Percentiles rank a stretch among this genome's conserved stretches.
These are phyloP conservation scores for Aspergillus ostianus DNA, from an alignment of 495 filamentous ascomycete species.

Conservation along the genomic window DNA sequence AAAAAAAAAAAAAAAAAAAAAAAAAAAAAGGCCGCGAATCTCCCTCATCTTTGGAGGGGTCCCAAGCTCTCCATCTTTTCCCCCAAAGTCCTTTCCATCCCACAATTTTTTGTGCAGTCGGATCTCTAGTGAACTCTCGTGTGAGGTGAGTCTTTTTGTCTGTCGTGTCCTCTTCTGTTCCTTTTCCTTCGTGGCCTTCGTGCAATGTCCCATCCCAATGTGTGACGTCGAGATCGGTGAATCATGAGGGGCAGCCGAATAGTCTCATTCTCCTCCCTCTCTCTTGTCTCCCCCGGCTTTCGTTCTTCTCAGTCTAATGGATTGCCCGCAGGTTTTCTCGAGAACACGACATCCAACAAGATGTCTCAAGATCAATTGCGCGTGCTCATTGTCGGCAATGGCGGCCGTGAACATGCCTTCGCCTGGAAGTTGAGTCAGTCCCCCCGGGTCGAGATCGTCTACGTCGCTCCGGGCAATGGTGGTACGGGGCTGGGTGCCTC, in stretches of 20 bases:
- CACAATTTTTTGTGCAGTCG: constrained; percentile 20
- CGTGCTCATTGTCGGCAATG: constrained; percentile 87
- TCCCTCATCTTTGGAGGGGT: neutral
- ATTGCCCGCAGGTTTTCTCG: constrained; percentile 27
- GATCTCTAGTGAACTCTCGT: constrained; percentile 30
- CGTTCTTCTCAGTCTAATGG: constrained; percentile 2
- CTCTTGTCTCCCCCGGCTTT: neutral
- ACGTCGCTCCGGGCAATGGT: constrained; percentile 73
- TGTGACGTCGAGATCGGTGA: neutral
- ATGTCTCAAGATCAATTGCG: constrained; percentile 50
- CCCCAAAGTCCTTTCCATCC: constrained; percentile 2
- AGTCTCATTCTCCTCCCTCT: neutral
- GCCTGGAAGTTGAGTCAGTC: constrained; percentile 94
- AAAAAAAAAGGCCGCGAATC: constrained; percentile 1
- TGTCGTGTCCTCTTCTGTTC: constrained; percentile 6
- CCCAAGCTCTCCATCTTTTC: constrained; percentile 3
- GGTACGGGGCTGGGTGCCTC: constrained; percentile 67
- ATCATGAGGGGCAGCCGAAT: neutral
- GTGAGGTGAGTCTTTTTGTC: constrained; percentile 31
- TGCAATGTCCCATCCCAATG: neutral
- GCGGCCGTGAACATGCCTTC: constrained; percentile 90
- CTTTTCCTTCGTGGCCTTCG: neutral
- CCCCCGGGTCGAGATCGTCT: constrained; percentile 49
- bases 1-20: constrained; percentile 13
- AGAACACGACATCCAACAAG: constrained; percentile 28